Percentiles rank a stretch among this genome's conserved stretches.
Evolutionary conservation across 176 grass and related monocot genomes (phyloP).

Genomic region (Pontederia paniculata): DNA sequence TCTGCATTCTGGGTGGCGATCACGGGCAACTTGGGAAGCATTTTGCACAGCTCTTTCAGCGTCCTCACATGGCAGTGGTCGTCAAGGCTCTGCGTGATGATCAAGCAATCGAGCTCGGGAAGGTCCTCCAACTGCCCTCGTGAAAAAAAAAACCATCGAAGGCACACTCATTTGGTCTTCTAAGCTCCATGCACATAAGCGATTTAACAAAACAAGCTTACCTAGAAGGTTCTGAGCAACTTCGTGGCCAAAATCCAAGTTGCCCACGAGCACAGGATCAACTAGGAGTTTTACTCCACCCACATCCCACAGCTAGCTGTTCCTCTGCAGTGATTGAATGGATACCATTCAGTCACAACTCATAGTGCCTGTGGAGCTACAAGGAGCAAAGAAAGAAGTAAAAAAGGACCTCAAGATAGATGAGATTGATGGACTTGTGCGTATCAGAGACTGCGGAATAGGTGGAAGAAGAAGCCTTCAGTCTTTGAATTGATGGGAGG

Average conservation of each 20-base stretch:
- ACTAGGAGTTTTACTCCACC: conserved; percentile 50
- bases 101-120: conserved; percentile 43
- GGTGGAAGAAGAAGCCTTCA: neutral
- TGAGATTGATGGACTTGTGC: conserved; percentile 6
- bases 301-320: conserved; percentile 87
- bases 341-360: neutral
- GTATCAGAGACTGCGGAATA: neutral
- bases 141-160: neutral
- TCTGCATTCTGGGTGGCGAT: conserved; percentile 70
- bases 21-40: conserved; percentile 42
- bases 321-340: conserved; percentile 39
- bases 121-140: conserved; percentile 29
- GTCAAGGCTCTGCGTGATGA: conserved; percentile 94
- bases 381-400: neutral
- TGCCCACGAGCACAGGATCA: conserved; percentile 67
- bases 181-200: neutral
- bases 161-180: neutral
- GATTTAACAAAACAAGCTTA: neutral
- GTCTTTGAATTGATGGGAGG: neutral
- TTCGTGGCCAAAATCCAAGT: conserved; percentile 94
- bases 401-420: neutral
- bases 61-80: conserved; percentile 88
- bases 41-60: conserved; percentile 39
- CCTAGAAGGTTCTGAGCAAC: conserved; percentile 27
- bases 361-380: neutral